Evolutionary conservation across 2,329 filamentous ascomycete species (phyloP).

Genomic region (Xylaria sp.): DNA sequence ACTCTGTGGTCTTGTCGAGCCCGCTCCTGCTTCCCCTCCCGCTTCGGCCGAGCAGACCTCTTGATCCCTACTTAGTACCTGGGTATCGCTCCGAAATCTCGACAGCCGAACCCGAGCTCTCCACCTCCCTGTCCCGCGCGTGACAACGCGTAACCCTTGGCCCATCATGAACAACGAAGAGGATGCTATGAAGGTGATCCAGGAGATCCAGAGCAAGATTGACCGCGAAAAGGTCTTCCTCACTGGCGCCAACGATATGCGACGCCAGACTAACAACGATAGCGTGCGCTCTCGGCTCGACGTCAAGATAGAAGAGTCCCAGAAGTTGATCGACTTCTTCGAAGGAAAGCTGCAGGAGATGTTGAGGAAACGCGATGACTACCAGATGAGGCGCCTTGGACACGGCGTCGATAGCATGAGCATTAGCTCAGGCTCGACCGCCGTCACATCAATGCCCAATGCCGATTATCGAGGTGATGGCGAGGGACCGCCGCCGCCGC

Average conservation of each 20-base stretch:
- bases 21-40: slow-evolving; percentile 18
- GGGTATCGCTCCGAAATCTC: slow-evolving; percentile 23
- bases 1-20: slow-evolving; percentile 15
- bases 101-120: slow-evolving; percentile 33
- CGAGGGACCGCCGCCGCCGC: slow-evolving; percentile 72
- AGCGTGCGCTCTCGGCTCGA: slow-evolving; percentile 90
- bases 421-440: slow-evolving; percentile 62
- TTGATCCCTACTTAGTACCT: slow-evolving; percentile 21
- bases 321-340: slow-evolving; percentile 93
- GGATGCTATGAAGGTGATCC: slow-evolving; percentile 36
- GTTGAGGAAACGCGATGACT: slow-evolving; percentile 73
- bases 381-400: slow-evolving; percentile 58
- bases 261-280: slow-evolving; percentile 94
- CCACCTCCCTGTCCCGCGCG: slow-evolving; percentile 48
- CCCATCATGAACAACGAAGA: slow-evolving; percentile 41
- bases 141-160: slow-evolving; percentile 50
- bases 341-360: slow-evolving; percentile 91
- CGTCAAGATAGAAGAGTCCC: slow-evolving; percentile 91
- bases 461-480: slow-evolving; percentile 59
- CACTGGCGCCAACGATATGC: slow-evolving; percentile 93
- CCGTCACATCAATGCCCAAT: slow-evolving; percentile 51
- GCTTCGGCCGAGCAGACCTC: slow-evolving; percentile 21
- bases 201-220: slow-evolving; percentile 93
- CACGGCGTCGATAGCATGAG: slow-evolving; percentile 75
- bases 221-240: slow-evolving; percentile 96